Base-by-base conservation (phyloP, 495 filamentous ascomycete species). In the Hypoxylon crocopeplum region DNA sequence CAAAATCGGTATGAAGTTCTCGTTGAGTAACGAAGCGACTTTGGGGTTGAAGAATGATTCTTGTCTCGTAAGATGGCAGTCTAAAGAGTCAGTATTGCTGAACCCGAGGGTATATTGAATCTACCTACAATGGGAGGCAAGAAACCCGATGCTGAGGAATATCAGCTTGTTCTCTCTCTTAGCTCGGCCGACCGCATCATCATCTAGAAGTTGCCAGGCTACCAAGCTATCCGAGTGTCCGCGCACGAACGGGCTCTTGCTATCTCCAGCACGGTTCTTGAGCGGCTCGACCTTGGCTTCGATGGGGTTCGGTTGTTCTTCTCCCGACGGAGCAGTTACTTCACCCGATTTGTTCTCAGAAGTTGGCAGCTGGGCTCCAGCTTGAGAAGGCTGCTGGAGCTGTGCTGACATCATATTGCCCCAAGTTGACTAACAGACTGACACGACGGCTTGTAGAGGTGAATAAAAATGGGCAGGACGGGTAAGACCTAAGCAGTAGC, bases 61-160 rank as follows among this genome's bases (percentile, higher is more conserved):
- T 52, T 91, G 88, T 62, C 92, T 91, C 86, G 97, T 97, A 40
- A 96, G 87, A 78, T 93, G 91, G 66, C 90, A 93, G 85, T 89
- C 90, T 93, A 59, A 2, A 12, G 16, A 60, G 51, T 56, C 30
- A 60, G 63, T 21, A 46, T 17, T 32, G 11, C 13, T 16, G 15
- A 36, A 47, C 5, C 2, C 15, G 6, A 24, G 15, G 37, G 38
- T 29, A 44, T 51, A 10, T 52, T 33, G 38, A 62, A 37, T 38
- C 7, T 45, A 59, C 87, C 64, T 74, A 94, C 92, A 94, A 73
- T 98, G 95, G 75, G 94, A 97, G 25, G 94, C 92, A 1, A 90
- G 88, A 75, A 97, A 98, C 19, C 94, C 94, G 69, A 98, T 96
- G 70, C 93, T 96, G 50, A 98, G 80, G 70, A 97, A 98, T 27